A percentile compares a stretch with the other conserved stretches of the same genome.
Conservation (phyloP, 257 asterid genomes). For the Misopates orontium region DNA sequence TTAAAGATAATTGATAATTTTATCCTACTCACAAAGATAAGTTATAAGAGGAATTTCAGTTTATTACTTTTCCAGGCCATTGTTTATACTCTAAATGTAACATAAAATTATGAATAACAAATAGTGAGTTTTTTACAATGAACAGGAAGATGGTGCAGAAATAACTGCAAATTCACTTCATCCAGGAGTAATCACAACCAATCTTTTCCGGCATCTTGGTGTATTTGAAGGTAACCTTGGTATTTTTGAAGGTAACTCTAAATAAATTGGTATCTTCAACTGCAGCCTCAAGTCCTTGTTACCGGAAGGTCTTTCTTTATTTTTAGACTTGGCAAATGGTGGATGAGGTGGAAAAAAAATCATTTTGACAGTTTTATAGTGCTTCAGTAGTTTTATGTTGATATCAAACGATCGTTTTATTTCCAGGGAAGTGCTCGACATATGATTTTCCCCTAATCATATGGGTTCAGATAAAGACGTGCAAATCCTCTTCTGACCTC, state of each 20-base stretch:
- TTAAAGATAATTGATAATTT: neutral
- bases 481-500: no score
- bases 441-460: no score
- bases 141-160: constrained; percentile 75
- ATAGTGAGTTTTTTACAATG: neutral
- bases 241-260: constrained; percentile 34
- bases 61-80: neutral
- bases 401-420: no score
- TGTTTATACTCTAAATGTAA: no score
- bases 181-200: constrained; percentile 76
- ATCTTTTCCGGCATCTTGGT: constrained; percentile 65
- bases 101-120: no score
- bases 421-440: no score
- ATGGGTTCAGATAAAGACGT: no score
- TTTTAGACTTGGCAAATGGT: no score
- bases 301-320: neutral
- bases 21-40: neutral
- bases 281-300: neutral
- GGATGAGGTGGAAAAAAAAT: no score
- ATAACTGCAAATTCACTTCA: constrained; percentile 83
- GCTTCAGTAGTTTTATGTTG: no score
- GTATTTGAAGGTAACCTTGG: constrained; percentile 52
- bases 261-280: neutral
- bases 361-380: no score
- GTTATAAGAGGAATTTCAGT: neutral